Percentiles rank a stretch among this genome's conserved stretches.
These are phyloP conservation scores for Colletotrichum brevisporum DNA, from an alignment of 2,329 filamentous ascomycete species.

Conservation along the genomic window DNA sequence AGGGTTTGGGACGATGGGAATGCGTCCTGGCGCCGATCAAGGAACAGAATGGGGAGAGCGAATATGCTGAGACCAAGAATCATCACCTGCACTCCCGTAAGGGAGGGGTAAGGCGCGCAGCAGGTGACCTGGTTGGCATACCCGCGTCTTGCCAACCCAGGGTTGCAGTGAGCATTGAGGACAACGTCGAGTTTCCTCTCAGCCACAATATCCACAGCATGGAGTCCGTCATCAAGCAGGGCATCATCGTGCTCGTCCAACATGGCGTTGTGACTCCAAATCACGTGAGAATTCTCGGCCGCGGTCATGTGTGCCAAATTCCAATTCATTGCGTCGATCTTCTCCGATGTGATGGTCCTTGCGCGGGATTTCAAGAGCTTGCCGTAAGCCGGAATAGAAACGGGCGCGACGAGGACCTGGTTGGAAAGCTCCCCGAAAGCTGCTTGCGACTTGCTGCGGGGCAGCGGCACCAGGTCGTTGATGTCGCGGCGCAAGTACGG, in stretches of 20 bases:
- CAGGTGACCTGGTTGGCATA: constrained; percentile 66
- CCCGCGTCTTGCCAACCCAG: constrained; percentile 49
- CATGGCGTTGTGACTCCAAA: constrained; percentile 67
- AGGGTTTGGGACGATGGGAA: constrained; percentile 46
- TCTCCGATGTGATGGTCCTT: constrained; percentile 61
- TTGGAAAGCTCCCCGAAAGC: constrained; percentile 38
- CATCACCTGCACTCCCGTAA: constrained; percentile 43
- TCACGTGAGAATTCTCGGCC: constrained; percentile 58
- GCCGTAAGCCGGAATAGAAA: constrained; percentile 59
- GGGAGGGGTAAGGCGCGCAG: constrained; percentile 61
- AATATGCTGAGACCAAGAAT: constrained; percentile 43
- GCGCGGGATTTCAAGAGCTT: constrained; percentile 57
- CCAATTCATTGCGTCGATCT: constrained; percentile 66
- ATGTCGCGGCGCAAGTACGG: constrained; percentile 50
- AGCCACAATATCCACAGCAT: constrained; percentile 59
- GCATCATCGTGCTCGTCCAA: constrained; percentile 59
- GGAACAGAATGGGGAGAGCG: constrained; percentile 29
- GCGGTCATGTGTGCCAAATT: constrained; percentile 60
- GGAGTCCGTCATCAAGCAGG: constrained; percentile 61
- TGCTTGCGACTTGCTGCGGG: constrained; percentile 24
- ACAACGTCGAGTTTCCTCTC: constrained; percentile 62
- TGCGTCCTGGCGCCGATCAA: constrained; percentile 29
- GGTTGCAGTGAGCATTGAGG: constrained; percentile 68
- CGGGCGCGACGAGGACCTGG: constrained; percentile 56
- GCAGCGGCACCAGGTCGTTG: constrained; percentile 42